Base-by-base conservation (phyloP, 140 eudicot species). In the Oenanthe javanica region DNA sequence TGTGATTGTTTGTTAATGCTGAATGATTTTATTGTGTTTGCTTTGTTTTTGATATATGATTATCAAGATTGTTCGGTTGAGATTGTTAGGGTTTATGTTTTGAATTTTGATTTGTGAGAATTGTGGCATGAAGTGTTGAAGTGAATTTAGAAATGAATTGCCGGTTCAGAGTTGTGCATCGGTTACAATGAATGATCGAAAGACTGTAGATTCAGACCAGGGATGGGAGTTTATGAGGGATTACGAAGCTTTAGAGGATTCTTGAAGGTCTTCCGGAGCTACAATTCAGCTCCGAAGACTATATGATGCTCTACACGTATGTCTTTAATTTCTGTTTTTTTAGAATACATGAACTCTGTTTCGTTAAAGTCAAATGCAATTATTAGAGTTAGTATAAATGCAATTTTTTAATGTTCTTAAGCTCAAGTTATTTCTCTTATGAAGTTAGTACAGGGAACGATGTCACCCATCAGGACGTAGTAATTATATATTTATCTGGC, bases 171-270 rank as follows among this genome's bases (percentile, higher is more conserved):
- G 83, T 63, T 80, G 75, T 80, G 61, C 45, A 51, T 78, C 23
- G 63, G 72, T 77, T 77, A 84, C 84, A 74, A 92, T 92, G 97
- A 90, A 31, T 31, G 31, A 31, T 31, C 31, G 31, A 31, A 31
- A 31, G 31, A 31, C 31, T 31, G 31, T 31, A 31, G 31, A 31
- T 31, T 31, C 1, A 31, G 31, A 31, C 31, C 31, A 31, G 0
- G 31, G 31, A 31, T 31, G 31, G 31, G 31, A 31, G 31, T 31
- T 31, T 31, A 31, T 31, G 31, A 31, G 31, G 31, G 31, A 31
- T 31, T 31, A 31, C 31, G 31, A 31, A 31, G 31, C 31, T 31
- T 31, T 0, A 31, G 31, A 31, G 31, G 31, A 31, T 31, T 31
- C 31, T 31, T 31, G 31, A 31, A 31, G 31, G 31, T 31, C 31